Conservation (phyloP, 2,329 filamentous ascomycete species). For the Didymella glomerata region DNA sequence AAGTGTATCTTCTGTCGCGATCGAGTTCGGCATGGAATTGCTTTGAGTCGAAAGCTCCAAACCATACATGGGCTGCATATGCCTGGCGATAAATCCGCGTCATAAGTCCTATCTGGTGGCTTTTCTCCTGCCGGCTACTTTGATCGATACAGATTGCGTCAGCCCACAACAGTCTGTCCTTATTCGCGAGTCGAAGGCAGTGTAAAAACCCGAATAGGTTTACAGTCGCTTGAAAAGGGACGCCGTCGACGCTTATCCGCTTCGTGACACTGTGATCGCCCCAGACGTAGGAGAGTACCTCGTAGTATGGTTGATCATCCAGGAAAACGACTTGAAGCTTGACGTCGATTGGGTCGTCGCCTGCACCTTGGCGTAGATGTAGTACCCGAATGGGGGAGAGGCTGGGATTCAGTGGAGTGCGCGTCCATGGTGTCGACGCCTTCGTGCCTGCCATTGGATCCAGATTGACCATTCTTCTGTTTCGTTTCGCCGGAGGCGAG, state of each 20-base stretch:
- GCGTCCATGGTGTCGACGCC: neutral
- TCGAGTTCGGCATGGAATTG: neutral
- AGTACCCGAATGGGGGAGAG: neutral
- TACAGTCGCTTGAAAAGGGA: neutral
- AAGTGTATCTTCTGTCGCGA: neutral
- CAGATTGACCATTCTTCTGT: neutral
- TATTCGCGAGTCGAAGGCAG: neutral
- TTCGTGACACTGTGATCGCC: neutral
- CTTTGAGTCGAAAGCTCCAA: neutral
- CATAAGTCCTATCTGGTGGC: neutral
- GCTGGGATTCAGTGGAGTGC: neutral
- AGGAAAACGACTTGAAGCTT: neutral
- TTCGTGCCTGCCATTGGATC: neutral
- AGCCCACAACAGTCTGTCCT: too few species aligned
- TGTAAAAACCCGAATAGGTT: neutral
- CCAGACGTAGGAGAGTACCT: constrained; percentile 2
- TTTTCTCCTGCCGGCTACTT: neutral
- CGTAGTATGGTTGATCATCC: constrained; percentile 2
- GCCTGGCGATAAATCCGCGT: neutral
- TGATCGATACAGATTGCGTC: too few species aligned
- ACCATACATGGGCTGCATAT: neutral
- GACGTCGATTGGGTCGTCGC: too few species aligned
- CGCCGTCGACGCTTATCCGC: neutral
- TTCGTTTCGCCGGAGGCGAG: neutral
- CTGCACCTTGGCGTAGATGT: too few species aligned